Base-by-base conservation (phyloP, 805 yeast species). In the Peterozyma toletana region DNA sequence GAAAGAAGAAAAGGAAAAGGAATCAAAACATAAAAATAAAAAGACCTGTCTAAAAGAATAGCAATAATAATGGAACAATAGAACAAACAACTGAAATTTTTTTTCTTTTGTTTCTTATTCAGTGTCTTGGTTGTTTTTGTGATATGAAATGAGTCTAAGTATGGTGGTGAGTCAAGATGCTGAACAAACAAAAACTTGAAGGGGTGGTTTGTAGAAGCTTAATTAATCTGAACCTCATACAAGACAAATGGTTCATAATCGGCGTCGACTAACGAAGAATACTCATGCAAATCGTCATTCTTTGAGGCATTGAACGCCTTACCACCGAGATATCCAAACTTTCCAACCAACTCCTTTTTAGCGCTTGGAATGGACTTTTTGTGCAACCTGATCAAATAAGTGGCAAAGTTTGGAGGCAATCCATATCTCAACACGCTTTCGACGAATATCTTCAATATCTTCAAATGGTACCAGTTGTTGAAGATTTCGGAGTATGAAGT, bases 161-260 rank as follows among this genome's bases (percentile, higher is more conserved):
- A 21, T 21, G 27, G 4, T 5, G 27, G 27, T 21, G 27, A 21
- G 27, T 21, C 27, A 7, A 21, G 27, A 21, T 21, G 27, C 27
- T 21, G 4, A 21, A 21, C 7, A 21, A 21, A 21, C 27, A 21
- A 21, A 21, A 21, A 21, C 30, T 30, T 4, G 7, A 7, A 21
- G 27, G 27, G 27, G 27, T 5, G 7, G 27, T 21, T 21, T 7
- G 27, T 21, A 40, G 5, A 9, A 36, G 39, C 35, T 52, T 45
- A 66, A 48, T 60, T 56, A 39, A 77, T 52, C 46, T 66, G 72
- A 37, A 78, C 64, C 40, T 75, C 75, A 62, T 87, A 91, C 53
- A 93, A 65, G 42, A 91, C 99, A 67, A 93, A 93, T 42, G 98
- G 98, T 66, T 91, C 96, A 62, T 91, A 91, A 46, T 91, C 97